Percentiles rank a stretch among this genome's conserved stretches.
Conservation (phyloP, 768 basidiomycete species). For the Phylloporus sp. region DNA sequence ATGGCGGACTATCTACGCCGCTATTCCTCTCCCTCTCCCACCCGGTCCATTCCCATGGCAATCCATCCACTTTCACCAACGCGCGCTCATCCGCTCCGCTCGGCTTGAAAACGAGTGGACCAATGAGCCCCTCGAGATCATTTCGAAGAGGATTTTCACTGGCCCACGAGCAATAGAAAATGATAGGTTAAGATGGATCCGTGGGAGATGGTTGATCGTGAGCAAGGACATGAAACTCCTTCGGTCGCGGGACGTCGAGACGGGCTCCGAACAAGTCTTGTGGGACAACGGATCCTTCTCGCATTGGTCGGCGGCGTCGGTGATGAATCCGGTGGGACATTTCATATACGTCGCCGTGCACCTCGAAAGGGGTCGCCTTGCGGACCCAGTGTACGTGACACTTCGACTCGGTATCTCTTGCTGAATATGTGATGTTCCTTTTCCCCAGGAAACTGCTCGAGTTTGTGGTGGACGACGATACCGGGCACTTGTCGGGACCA, state of each 20-base stretch:
- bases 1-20: constrained; percentile 14
- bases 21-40: constrained; percentile 11
- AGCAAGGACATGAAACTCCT: constrained; percentile 13
- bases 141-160: constrained; percentile 2
- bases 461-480: constrained; percentile 16
- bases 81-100: constrained; percentile 14
- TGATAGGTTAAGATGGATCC: constrained; percentile 14
- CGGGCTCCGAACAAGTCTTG: constrained; percentile 8
- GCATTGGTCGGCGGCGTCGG: constrained; percentile 8
- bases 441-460: constrained; percentile 15
- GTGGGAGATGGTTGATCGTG: constrained; percentile 18
- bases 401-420: background rate
- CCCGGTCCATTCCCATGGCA: constrained; percentile 21
- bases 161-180: constrained; percentile 4
- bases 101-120: constrained; percentile 15
- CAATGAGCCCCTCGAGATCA: constrained; percentile 5
- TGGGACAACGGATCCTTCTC: constrained; percentile 12
- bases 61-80: constrained; percentile 15
- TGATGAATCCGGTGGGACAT: constrained; percentile 8
- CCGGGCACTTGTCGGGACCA: constrained; percentile 7
- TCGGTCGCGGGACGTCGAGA: constrained; percentile 13
- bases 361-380: constrained; percentile 1
- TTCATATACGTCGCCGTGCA: constrained; percentile 16
- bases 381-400: constrained; percentile 15
- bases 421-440: background rate